A percentile compares a stretch with the other conserved stretches of the same genome.
Conservation (phyloP, 805 yeast species). For the Candida piceae region DNA sequence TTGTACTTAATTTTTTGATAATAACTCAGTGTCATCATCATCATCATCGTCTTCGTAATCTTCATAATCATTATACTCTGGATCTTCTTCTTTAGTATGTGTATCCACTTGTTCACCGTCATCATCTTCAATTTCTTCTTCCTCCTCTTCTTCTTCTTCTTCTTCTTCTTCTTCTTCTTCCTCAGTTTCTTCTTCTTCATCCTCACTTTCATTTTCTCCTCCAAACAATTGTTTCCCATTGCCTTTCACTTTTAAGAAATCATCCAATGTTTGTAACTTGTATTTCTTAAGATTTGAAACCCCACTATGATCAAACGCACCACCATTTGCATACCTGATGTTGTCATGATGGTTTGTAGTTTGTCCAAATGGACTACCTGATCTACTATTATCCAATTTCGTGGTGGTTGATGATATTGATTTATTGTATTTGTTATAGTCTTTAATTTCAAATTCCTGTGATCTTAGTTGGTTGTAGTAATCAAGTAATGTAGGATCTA, state of each 20-base stretch:
- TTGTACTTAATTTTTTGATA: neutral
- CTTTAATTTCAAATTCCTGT: slow-evolving; percentile 34
- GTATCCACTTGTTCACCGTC: slow-evolving; percentile 22
- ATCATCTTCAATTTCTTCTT: slow-evolving; percentile 26
- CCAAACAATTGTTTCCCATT: slow-evolving; percentile 39
- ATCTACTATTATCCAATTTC: neutral
- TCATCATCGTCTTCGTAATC: slow-evolving; percentile 20
- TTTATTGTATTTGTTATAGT: slow-evolving; percentile 31
- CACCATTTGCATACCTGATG: neutral
- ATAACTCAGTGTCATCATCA: slow-evolving; percentile 10
- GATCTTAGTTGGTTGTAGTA: slow-evolving; percentile 25
- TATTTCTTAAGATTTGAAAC: slow-evolving; percentile 33
- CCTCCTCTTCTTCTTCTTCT: slow-evolving; percentile 23
- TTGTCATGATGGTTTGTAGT: neutral
- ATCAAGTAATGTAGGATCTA: slow-evolving; percentile 20
- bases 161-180: slow-evolving; percentile 27
- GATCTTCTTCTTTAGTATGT: slow-evolving; percentile 28
- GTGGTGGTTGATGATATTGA: slow-evolving; percentile 16
- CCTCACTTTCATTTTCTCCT: slow-evolving; percentile 21
- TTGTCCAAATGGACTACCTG: neutral
- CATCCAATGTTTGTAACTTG: slow-evolving; percentile 77
- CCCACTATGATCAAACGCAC: neutral
- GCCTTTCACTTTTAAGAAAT: slow-evolving; percentile 46
- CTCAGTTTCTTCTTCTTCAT: slow-evolving; percentile 25
- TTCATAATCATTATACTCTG: slow-evolving; percentile 26